Evolutionary conservation across 345 rosid genomes (phyloP).

Genomic region (Crucihimalaya himalaica): DNA sequence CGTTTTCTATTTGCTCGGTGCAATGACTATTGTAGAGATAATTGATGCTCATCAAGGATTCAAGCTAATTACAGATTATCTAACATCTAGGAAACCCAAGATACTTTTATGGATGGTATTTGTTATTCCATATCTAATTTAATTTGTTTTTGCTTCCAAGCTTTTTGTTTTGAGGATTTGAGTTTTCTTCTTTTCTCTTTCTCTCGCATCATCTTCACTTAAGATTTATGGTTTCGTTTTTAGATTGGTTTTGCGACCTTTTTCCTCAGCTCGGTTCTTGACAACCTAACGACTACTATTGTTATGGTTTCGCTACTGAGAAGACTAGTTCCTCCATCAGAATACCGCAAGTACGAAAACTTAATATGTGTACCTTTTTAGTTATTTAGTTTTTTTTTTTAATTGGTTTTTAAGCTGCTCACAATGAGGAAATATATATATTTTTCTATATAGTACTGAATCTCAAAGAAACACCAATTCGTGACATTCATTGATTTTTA

Average conservation of each 20-base stretch:
- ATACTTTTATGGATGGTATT: slow-evolving; percentile 81
- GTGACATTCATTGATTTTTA: neutral
- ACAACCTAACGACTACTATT: slow-evolving; percentile 82
- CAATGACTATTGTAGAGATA: slow-evolving; percentile 92
- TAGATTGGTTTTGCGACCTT: slow-evolving; percentile 82
- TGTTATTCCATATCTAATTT: neutral
- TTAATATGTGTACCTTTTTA: neutral
- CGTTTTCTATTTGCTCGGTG: slow-evolving; percentile 90
- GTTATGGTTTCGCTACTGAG: slow-evolving; percentile 80
- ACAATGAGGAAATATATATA: neutral
- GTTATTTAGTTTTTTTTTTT: neutral
- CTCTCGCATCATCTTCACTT: neutral
- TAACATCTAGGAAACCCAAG: slow-evolving; percentile 69
- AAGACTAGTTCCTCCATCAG: slow-evolving; percentile 68
- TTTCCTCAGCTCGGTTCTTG: slow-evolving; percentile 80
- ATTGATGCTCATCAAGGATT: slow-evolving; percentile 96
- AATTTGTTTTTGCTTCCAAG: neutral
- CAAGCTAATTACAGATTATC: slow-evolving; percentile 76
- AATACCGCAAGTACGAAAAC: slow-evolving; percentile 75
- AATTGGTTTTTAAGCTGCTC: neutral
- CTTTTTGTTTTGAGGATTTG: neutral
- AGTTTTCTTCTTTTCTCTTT: neutral
- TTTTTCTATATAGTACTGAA: neutral
- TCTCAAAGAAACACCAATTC: slow-evolving; percentile 1
- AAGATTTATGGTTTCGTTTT: slow-evolving; percentile 11